Evolutionary conservation across 192 early-diverging fungal species (phyloP), one percentile per base, ranked within the genome.

Genomic region (Backusella morwellensis): DNA sequence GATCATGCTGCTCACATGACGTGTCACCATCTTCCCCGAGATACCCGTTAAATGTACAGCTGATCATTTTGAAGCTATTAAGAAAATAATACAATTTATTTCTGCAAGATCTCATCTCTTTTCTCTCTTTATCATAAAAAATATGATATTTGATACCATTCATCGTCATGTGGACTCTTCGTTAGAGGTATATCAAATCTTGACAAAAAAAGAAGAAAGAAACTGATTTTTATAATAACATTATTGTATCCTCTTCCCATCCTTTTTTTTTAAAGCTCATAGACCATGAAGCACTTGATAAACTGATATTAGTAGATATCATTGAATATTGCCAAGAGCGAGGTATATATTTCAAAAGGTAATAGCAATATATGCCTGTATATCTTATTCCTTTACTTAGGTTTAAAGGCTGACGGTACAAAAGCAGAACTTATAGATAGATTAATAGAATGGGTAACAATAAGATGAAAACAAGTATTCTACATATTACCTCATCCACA

Each of bases 321-420:
- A 90, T 93, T 72, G 87, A 85, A 9, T 83, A 91, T 59, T 93
- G 92, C 73, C 90, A 91, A 70, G 91, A 92, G 47, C 77, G 91
- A 88, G 90, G 92, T 91, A 59, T 19, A 23, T 8, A 59, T 26
- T 23, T 59, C 7, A 11, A 11, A 23, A 21, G 11, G 23, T 54
- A n/a, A 6, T 7, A 21, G 11, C 2, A 23, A 59, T 26, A 7
- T 5, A 11, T 4, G 0, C 9, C 5, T 17, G 15, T 59, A 5
- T 56, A 6, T 56, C 7, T 21, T 6, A 19, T 9, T 50, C 6
- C 17, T 50, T 50, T n/a, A 50, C 17, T 3, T 3, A 59, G 54
- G 54, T 26, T 82, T 93, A 52, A 81, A 86, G 11, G 78, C 88
- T 0, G 91, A 91, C 66, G 91, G 91, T n/a, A 86, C 87, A 72